These are phyloP conservation scores for Rhizophagus sp. DNA, from an alignment of 192 early-diverging fungal species.

Conservation along the genomic window DNA sequence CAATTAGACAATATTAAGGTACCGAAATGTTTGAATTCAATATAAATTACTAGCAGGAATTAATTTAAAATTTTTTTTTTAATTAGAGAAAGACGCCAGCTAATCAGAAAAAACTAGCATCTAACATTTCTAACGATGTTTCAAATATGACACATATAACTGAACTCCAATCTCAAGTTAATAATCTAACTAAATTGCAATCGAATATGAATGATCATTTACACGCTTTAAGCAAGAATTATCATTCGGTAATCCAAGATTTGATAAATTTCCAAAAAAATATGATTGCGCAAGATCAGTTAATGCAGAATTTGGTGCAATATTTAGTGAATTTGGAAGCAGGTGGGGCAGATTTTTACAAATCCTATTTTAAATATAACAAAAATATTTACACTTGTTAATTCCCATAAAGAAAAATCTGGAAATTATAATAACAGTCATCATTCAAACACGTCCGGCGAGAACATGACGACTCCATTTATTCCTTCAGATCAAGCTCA, in stretches of 20 bases:
- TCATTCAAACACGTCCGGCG: not conserved
- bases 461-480: conserved; percentile 26
- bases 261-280: conserved; percentile 45
- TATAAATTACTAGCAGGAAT: not conserved
- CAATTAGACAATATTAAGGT: conserved; percentile 57
- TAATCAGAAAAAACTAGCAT: conserved; percentile 23
- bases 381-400: not conserved
- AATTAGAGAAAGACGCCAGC: conserved; percentile 44
- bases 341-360: conserved; percentile 31
- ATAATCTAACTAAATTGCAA: conserved; percentile 43
- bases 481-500: conserved; percentile 36
- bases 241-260: conserved; percentile 36
- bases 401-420: conserved; percentile 15
- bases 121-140: not conserved
- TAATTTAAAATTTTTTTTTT: not conserved
- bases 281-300: conserved; percentile 47
- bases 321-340: conserved; percentile 39
- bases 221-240: conserved; percentile 33
- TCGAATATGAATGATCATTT: conserved; percentile 44
- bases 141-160: conserved; percentile 28
- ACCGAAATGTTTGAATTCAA: not conserved
- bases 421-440: not conserved
- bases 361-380: not conserved
- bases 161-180: conserved; percentile 44
- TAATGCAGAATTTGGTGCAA: conserved; percentile 47